phyloP scores from a whole-genome alignment of 2,329 filamentous ascomycete species.

The Dactylellina leptospora region DNA sequence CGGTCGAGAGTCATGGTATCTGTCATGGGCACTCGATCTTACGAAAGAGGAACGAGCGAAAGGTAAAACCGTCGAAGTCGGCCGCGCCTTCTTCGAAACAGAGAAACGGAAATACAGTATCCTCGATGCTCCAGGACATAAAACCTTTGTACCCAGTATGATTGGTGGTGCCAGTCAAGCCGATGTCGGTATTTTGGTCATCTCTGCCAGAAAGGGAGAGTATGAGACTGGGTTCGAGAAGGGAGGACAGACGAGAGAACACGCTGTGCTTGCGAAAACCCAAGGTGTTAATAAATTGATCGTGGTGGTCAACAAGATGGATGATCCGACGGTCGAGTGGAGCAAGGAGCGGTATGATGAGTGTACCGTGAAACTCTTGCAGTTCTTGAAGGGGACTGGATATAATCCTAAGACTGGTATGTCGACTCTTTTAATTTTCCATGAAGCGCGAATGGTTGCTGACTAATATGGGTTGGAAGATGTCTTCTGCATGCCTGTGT shows the following conservation, averaged over 20 bases:
- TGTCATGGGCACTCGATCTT: slow-evolving; percentile 97
- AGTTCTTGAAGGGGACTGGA: slow-evolving; percentile 89
- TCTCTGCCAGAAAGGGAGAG: slow-evolving; percentile 95
- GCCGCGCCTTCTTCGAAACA: slow-evolving; percentile 94
- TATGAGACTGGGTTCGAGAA: slow-evolving; percentile 98
- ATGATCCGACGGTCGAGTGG: slow-evolving; percentile 96
- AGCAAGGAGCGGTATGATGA: slow-evolving; percentile 91
- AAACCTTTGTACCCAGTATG: slow-evolving; percentile 98
- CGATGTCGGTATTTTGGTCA: slow-evolving; percentile 93
- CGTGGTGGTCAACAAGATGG: slow-evolving; percentile 99
- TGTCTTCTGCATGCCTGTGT: slow-evolving; percentile 94
- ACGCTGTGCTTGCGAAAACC: slow-evolving; percentile 96
- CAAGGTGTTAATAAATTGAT: slow-evolving; percentile 97
- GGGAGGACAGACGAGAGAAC: slow-evolving; percentile 95
- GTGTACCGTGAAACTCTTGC: slow-evolving; percentile 84
- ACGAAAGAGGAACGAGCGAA: slow-evolving; percentile 96
- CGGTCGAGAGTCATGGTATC: slow-evolving; percentile 97
- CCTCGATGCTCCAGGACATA: slow-evolving; percentile 94
- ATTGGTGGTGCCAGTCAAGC: slow-evolving; percentile 94
- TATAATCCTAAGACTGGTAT: slow-evolving; percentile 83
- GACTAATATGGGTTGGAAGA: slow-evolving; percentile 64
- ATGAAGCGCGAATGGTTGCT: slow-evolving; percentile 13
- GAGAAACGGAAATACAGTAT: slow-evolving; percentile 97
- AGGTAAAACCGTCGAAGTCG: slow-evolving; percentile 98
- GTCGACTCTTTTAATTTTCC: slow-evolving; percentile 33